Evolutionary conservation across 306 rosid genomes (phyloP), one percentile per base, ranked within the genome.

Genomic region (Heteromeles arbutifolia): DNA sequence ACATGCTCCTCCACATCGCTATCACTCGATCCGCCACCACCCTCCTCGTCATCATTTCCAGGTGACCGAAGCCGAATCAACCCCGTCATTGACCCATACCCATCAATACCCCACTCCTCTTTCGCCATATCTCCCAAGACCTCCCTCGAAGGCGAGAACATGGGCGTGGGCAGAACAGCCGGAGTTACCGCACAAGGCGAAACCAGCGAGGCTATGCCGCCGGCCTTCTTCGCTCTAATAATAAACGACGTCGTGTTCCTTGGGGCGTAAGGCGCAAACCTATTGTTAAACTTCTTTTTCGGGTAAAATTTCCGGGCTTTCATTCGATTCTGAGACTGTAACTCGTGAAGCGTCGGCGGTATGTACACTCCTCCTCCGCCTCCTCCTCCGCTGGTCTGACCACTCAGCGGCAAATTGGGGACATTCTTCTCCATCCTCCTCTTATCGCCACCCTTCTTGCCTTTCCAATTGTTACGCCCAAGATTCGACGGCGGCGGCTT

Each of bases 131-230:
- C 90, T 11, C 86, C 86, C 70, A 87, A 69, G 5, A 84, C 81
- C 93, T 88, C 97, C 50, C 88, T 76, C 5, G 91, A 85, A 5
- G 92, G 93, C 5, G 96, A 89, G 75, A 87, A 79, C 31, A 70
- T 74, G 11, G 96, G 92, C n/a, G 92, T 88, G 1, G 97, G 97
- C 14, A 95, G 91, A 74, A 95, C 96, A 0, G 97, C 90, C 6
- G 98, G 98, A 0, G 98, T 95, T 44, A 88, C 97, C 0, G 93
- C 97, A 37, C 90, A 85, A 25, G 98, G 93, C 3, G 98, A 95
- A 28, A 95, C 96, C 58, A 95, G 87, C 1, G 91, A 84, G 6
- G 98, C 90, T 4, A 95, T 90, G 6, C 91, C 95, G 5, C 92
- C 96, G 0, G 86, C 81, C 29, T 75, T 91, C 82, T 91, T 91